Base-by-base conservation (phyloP, 2,329 filamentous ascomycete genomes). In the Aaosphaeria pasadenensis region DNA sequence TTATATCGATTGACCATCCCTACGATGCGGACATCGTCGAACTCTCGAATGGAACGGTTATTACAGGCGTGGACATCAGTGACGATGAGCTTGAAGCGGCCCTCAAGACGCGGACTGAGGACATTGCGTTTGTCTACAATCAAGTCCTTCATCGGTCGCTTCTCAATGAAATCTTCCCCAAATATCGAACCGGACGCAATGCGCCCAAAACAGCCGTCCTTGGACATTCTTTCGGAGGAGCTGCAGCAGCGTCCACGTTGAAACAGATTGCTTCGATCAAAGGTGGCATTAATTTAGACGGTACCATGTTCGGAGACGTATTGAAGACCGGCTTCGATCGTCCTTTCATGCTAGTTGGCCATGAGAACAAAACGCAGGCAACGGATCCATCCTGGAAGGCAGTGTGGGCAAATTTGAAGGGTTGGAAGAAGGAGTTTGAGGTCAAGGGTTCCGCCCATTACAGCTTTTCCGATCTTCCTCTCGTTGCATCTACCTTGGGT, bases 1-100 rank as follows among this genome's bases (percentile, higher is more conserved):
- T 81, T 4, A 58, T 79, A 11, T 70, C 76, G 0, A 62, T 81
- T 11, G 78, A 81, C 43, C 77, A 80, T 31, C 70, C 77, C 0
- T 78, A 75, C 47, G 78, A 81, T 36, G 67, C 73, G 0, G 53
- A 63, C 1, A 58, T 77, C 7, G 72, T 82, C n/a, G 73, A 79
- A 50, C 79, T 77, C n/a, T 73, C 76, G 0, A 62, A 78, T 46
- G 76, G 60, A 3, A 63, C 64, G 1, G 47, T 71, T 31, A 38
- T 63, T 29, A 42, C 44, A 9, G 62, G 70, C 1, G 46, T 57
- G 9, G 53, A 54, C 42, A 63, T 63, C 43, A 60, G 47, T 47
- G 57, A 62, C 33, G 52, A 48, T 1, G 55, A 60, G 2, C 31
- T 66, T n/a, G 56, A 59, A 7, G 41, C 50, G 13, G 51, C 58